Conservation (phyloP, 306 rosid species). For the Citrullus mucosospermus region DNA sequence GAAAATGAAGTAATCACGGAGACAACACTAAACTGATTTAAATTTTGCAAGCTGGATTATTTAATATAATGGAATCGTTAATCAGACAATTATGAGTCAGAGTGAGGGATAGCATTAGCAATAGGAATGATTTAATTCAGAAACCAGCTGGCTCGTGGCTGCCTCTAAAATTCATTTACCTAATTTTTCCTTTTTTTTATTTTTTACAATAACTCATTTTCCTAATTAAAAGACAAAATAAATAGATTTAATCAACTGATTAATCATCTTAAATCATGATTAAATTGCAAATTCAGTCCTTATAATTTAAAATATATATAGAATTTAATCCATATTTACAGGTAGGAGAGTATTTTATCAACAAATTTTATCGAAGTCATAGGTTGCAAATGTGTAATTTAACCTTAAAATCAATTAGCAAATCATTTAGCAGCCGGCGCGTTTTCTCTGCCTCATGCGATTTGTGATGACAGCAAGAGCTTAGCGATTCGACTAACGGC, state of each 20-base stretch:
- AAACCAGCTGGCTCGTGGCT: neutral
- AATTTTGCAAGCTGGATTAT: neutral
- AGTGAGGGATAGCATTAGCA: neutral
- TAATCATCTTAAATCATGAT: too few relatives aligned
- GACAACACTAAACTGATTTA: neutral
- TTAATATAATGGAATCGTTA: neutral
- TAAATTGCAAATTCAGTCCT: too few relatives aligned
- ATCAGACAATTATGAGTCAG: neutral
- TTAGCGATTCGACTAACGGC: neutral
- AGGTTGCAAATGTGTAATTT: too few relatives aligned
- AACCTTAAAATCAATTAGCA: too few relatives aligned
- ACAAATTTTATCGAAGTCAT: too few relatives aligned
- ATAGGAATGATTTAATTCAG: neutral
- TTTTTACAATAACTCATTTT: neutral
- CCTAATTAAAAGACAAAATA: neutral
- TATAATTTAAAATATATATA: too few relatives aligned
- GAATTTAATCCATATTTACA: too few relatives aligned
- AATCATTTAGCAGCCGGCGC: neutral
- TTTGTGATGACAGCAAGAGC: neutral
- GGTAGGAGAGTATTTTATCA: too few relatives aligned
- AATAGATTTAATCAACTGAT: too few relatives aligned
- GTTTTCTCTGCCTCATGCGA: neutral
- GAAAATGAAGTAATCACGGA: neutral
- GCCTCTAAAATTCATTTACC: neutral
- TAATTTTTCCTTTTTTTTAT: too few relatives aligned